Evolutionary conservation across 2,329 filamentous ascomycete genomes (phyloP), one percentile per base, ranked within the genome.

Genomic region (Furcasterigmium sp.): DNA sequence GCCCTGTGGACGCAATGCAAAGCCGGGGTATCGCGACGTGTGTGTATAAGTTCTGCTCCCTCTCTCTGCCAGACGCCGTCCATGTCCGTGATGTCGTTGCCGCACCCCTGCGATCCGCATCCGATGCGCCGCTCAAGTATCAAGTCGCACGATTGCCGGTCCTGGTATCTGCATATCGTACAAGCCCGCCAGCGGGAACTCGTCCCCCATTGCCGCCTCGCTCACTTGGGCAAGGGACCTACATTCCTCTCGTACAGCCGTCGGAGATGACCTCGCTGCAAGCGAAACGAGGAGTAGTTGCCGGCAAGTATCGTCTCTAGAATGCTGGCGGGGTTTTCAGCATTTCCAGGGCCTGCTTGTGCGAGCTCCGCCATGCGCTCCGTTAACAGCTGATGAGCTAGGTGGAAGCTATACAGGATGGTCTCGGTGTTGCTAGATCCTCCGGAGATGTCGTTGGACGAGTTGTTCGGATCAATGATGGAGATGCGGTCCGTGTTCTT

Each of bases 401-500:
- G 66, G 1, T 76, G 68, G 60, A 98, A 97, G 11, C 75, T 72
- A n/a, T 70, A 59, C 51, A 87, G 69, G 39, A 96, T 86, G 8
- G 77, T 69, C 1, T 63, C 51, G 8, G 85, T 87, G 51, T 87
- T 85, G 37, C 72, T 76, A 0, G 90, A 93, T 9, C 91, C 91
- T 9, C 90, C 90, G 0, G 93, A 84, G 20, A 98, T 93, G 56
- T 98, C 93, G 60, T 97, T 97, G 20, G 75, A 68, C 0, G 78
- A 61, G 46, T 87, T 86, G 61, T 97, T 95, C 0, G 93, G 93
- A 57, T 98, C 93, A 46, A 95, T 85, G 54, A 98, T 95, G 8
- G 85, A 87, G 2, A 98, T 72, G 2, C 89, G 81, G 40, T 84
- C 73, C 13, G 62, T 64, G 55, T 83, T 82, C 53, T 76, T 78